A percentile compares a stretch with the other conserved stretches of the same genome.
phyloP scores from a whole-genome alignment of 164 flowering plant species.

The Tetracentron sinense region DNA sequence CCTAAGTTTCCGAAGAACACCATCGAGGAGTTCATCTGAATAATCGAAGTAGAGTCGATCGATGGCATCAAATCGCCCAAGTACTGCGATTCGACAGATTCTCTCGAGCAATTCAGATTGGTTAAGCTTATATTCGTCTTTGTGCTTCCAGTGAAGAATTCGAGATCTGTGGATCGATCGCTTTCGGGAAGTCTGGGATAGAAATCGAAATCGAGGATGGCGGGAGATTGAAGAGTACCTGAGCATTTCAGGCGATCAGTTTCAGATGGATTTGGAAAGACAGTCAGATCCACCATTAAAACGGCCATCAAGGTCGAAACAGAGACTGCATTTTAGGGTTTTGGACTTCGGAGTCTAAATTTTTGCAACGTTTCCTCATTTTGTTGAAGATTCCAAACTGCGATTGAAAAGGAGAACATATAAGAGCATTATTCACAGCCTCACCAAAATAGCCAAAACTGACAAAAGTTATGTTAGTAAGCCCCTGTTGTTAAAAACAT shows the following conservation, averaged over 20 bases:
- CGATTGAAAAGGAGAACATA: too few species aligned
- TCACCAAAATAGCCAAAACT: too few species aligned
- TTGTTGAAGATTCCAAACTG: too few species aligned
- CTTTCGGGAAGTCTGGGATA: background rate
- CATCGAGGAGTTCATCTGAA: constrained; percentile 56
- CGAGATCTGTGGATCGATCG: constrained; percentile 34
- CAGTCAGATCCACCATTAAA: constrained; percentile 1
- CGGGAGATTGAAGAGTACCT: constrained; percentile 14
- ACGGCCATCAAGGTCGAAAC: background rate
- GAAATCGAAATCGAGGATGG: constrained; percentile 1
- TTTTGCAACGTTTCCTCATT: too few species aligned
- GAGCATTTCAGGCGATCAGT: constrained; percentile 17
- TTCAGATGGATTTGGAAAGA: constrained; percentile 6
- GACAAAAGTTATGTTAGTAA: too few species aligned
- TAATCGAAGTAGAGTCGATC: constrained; percentile 43
- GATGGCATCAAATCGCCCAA: constrained; percentile 43
- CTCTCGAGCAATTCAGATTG: constrained; percentile 47
- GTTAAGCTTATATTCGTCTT: constrained; percentile 40
- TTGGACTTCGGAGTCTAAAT: too few species aligned
- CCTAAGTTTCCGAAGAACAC: constrained; percentile 50
- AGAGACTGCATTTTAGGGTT: too few species aligned
- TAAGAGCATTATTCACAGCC: too few species aligned
- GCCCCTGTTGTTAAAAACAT: too few species aligned
- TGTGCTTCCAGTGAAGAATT: constrained; percentile 39
- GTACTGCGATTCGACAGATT: constrained; percentile 56